A percentile compares a stretch with the other conserved stretches of the same genome.
Evolutionary conservation across 2,329 filamentous ascomycete species (phyloP).

Genomic region (Neurospora sp.): DNA sequence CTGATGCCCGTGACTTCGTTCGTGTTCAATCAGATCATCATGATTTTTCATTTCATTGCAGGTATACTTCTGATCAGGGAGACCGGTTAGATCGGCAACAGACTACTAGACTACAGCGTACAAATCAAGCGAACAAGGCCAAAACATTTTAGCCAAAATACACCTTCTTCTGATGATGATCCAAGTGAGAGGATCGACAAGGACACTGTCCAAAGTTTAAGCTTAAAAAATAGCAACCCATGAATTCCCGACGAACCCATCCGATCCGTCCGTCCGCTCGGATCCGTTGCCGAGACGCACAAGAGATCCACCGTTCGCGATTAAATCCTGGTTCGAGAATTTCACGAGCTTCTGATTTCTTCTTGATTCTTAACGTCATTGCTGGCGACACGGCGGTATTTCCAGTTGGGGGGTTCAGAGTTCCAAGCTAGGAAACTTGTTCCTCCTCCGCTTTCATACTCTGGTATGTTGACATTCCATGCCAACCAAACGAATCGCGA

Average conservation of each 20-base stretch:
- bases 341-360: neutral
- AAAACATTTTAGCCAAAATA: neutral
- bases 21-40: neutral
- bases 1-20: neutral
- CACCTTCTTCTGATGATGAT: neutral
- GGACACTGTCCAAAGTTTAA: neutral
- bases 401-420: neutral
- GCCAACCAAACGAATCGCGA: neutral
- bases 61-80: neutral
- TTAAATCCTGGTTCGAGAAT: neutral
- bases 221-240: neutral
- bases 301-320: neutral
- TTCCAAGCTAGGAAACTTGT: neutral
- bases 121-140: neutral
- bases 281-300: neutral
- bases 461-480: neutral
- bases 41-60: neutral
- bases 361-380: neutral
- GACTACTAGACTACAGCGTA: neutral
- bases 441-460: neutral
- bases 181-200: neutral
- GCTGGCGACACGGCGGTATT: neutral
- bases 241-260: neutral
- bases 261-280: neutral
- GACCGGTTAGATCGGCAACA: neutral